These are phyloP conservation scores for Vachellia collinsii DNA, from an alignment of 306 rosid species.

Conservation along the genomic window DNA sequence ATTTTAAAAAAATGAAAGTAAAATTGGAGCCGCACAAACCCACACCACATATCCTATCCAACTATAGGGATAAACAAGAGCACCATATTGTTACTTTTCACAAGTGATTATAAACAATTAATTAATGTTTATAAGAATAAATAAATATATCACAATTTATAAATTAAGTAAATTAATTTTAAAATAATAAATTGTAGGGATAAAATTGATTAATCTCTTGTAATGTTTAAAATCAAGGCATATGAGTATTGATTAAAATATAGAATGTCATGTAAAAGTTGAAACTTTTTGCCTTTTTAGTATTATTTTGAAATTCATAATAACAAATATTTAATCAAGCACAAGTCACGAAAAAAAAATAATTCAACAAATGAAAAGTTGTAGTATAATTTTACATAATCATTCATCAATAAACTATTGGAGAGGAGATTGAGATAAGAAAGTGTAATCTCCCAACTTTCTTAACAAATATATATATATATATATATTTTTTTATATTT, in stretches of 20 bases:
- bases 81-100: not conserved
- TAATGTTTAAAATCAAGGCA: too few relatives aligned
- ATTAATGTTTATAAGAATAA: not conserved
- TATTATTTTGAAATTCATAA: not conserved
- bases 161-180: too few relatives aligned
- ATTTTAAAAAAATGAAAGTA: too few relatives aligned
- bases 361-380: not conserved
- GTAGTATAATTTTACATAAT: not conserved
- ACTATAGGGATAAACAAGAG: not conserved
- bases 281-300: too few relatives aligned
- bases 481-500: not conserved
- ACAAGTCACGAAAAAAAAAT: not conserved
- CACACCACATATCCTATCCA: too few relatives aligned
- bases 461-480: not conserved
- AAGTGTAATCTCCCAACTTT: not conserved
- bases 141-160: not conserved
- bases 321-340: not conserved
- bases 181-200: too few relatives aligned
- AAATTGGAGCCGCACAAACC: too few relatives aligned
- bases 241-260: too few relatives aligned
- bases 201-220: too few relatives aligned
- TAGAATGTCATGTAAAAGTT: too few relatives aligned
- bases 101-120: not conserved
- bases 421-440: not conserved
- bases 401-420: not conserved